Percentiles rank a stretch among this genome's conserved stretches.
phyloP scores from a whole-genome alignment of 1,284 basidiomycete species.

The Rhodotorula sp. region DNA sequence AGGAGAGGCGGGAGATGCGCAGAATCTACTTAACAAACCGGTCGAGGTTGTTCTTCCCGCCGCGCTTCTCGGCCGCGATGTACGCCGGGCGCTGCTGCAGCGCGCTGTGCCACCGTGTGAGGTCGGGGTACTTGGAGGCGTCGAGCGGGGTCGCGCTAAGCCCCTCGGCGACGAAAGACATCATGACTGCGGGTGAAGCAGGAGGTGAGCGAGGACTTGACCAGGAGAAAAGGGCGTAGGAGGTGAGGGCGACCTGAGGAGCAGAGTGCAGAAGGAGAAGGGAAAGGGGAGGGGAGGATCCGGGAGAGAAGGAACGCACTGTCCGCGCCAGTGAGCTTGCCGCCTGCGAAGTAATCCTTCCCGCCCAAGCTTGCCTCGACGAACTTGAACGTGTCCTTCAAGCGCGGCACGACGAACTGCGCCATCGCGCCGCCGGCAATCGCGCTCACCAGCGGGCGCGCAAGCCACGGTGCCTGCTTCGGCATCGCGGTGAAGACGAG shows the following conservation, averaged over 20 bases:
- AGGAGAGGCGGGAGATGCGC: not conserved
- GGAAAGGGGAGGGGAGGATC: no score
- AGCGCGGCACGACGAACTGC: constrained; percentile 20
- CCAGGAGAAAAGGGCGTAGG: not conserved
- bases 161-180: constrained; percentile 32
- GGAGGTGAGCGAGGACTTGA: no score
- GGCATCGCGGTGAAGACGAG: constrained; percentile 28
- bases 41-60: constrained; percentile 33
- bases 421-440: constrained; percentile 13
- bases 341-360: constrained; percentile 36
- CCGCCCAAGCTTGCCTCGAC: constrained; percentile 26
- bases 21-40: constrained; percentile 17
- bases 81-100: constrained; percentile 38
- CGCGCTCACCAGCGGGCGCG: constrained; percentile 20
- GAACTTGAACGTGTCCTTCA: constrained; percentile 23
- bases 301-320: constrained; percentile 9
- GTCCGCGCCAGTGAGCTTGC: constrained; percentile 40
- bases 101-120: constrained; percentile 34
- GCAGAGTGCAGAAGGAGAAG: not conserved
- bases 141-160: constrained; percentile 19
- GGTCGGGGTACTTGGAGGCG: constrained; percentile 26
- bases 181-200: constrained; percentile 38
- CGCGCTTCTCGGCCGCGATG: constrained; percentile 32
- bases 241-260: no score
- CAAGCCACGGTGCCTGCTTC: constrained; percentile 28